These are phyloP conservation scores for Naematelia aurantialba DNA, from an alignment of 768 basidiomycete species.

Conservation along the genomic window DNA sequence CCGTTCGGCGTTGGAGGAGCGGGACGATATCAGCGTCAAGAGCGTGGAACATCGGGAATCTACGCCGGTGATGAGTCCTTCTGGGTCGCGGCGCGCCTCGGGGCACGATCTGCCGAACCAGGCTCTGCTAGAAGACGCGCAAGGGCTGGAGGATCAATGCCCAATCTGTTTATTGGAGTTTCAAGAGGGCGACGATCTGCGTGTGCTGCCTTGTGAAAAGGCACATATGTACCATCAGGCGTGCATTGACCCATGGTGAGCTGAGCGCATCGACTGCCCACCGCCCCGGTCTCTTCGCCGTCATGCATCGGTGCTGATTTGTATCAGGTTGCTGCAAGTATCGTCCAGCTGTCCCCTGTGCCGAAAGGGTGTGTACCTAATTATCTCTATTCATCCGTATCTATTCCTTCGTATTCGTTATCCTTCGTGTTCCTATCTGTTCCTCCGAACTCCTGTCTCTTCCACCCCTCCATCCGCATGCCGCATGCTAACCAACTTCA, in stretches of 20 bases:
- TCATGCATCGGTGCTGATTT: background rate
- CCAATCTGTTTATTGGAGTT: conserved; percentile 95
- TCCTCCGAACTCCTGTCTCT: too few relatives aligned
- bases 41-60: background rate
- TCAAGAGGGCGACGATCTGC: conserved; percentile 85
- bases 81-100: background rate
- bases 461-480: too few relatives aligned
- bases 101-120: background rate
- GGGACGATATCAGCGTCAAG: conserved; percentile 1
- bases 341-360: conserved; percentile 90
- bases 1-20: conserved; percentile 6
- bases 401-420: too few relatives aligned
- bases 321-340: conserved; percentile 73
- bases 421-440: too few relatives aligned
- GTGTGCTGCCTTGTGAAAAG: conserved; percentile 85
- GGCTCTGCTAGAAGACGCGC: conserved; percentile 31
- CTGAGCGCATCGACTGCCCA: background rate
- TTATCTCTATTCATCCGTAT: background rate
- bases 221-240: conserved; percentile 83
- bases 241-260: conserved; percentile 72
- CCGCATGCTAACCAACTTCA: background rate
- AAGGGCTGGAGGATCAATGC: conserved; percentile 70
- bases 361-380: conserved; percentile 67
- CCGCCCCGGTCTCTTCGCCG: background rate
- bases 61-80: background rate